Conservation (phyloP, 1,139 yeast genomes). For the Kluyveromyces sp. region DNA sequence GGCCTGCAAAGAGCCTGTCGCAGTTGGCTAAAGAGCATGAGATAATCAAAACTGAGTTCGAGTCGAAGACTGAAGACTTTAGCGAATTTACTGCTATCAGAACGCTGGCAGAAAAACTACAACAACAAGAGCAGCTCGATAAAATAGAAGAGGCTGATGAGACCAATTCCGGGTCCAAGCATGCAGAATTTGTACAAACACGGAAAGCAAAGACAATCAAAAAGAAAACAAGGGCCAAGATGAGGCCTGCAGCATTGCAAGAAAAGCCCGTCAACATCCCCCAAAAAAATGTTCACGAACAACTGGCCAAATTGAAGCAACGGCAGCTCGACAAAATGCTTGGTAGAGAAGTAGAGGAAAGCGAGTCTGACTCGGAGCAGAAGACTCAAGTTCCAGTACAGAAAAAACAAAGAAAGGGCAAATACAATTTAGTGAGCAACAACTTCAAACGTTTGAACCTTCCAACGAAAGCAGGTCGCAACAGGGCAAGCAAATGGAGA, state of each 20-base stretch:
- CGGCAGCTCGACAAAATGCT: slow-evolving; percentile 21
- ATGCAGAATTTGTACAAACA: slow-evolving; percentile 1
- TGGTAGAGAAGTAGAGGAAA: slow-evolving; percentile 12
- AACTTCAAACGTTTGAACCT: slow-evolving; percentile 31
- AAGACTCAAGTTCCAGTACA: slow-evolving; percentile 8
- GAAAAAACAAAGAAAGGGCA: slow-evolving; percentile 21
- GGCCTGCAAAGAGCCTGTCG: slow-evolving; percentile 24
- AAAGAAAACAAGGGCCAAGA: slow-evolving; percentile 9
- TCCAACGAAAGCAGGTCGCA: slow-evolving; percentile 18
- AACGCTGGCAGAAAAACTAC: slow-evolving; percentile 2
- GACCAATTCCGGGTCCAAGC: slow-evolving; percentile 7
- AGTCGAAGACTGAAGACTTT: slow-evolving; percentile 10
- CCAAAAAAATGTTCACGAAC: slow-evolving; percentile 22
- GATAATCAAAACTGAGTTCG: slow-evolving; percentile 20
- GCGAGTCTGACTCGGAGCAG: slow-evolving; percentile 11
- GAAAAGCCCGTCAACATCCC: slow-evolving; percentile 8
- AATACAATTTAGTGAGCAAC: slow-evolving; percentile 32
- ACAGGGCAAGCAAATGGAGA: slow-evolving; percentile 17
- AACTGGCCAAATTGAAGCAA: slow-evolving; percentile 23
- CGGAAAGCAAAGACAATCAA: slow-evolving; percentile 8
- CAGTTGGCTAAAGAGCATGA: slow-evolving; percentile 24
- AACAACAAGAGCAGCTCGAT: slow-evolving; percentile 9
- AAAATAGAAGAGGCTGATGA: slow-evolving; percentile 11
- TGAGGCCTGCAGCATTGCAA: slow-evolving; percentile 13
- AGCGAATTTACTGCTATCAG: slow-evolving; percentile 3